Base-by-base conservation (phyloP, 1,284 basidiomycete genomes). In the Ganoderma multipileum region DNA sequence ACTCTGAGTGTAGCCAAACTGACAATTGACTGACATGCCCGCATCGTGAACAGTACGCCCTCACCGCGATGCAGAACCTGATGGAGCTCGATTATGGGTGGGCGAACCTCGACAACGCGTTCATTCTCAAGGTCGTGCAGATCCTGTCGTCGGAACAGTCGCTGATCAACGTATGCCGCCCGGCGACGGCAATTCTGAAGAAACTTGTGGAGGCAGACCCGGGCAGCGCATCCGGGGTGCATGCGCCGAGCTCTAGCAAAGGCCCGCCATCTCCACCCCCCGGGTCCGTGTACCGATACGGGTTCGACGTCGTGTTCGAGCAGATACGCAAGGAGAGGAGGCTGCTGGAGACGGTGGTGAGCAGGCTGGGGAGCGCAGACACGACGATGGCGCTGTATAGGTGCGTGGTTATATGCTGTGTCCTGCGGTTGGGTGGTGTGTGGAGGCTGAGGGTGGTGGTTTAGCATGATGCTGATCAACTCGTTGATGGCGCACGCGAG, bases 111-210 rank as follows among this genome's bases (percentile, higher is more conserved):
- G 88, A 90, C 72, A 85, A 89, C 63, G 79, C 79, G 16, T 95
- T 97, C 79, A 93, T 96, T 68, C 85, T 88, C 73, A 87, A 87
- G 76, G 87, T 98, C 54, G 94, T 97, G 30, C 86, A 91, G 72
- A 93, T 97, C 70, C 86, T 98, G 50, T 90, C 93, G 3, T 89
- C 92, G 0, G 83, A 91, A 20, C 85, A 87, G 63, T 90, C 92
- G 54, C 87, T 91, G n/a, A 91, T 97, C 83, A 99, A 99, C 73
- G 93, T 99, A 72, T 95, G 95, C 74, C 91, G 97, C n/a, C 97
- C 97, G 14, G 96, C 97, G 1, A 98, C 96, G n/a, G 91, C 94
- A 57, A 96, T 97, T 68, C 85, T 97, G 69, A 94, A 95, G 82
- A 92, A 92, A 74, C 87, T 97, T 23, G 94, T 96, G 30, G 92